These are phyloP conservation scores for Metschnikowia matae DNA, from an alignment of 805 yeast genomes.

Conservation along the genomic window DNA sequence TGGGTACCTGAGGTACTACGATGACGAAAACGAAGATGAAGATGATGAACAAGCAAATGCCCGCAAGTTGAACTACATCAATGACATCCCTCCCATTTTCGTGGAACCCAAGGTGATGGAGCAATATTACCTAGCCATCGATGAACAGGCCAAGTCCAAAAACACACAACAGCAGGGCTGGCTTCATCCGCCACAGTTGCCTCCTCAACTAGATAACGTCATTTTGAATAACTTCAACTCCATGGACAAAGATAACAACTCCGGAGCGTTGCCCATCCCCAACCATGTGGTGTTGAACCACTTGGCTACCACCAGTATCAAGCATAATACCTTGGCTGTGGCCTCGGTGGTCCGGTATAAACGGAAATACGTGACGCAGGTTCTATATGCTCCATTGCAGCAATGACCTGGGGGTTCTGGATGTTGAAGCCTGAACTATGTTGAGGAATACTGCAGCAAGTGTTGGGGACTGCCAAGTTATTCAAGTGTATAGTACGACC, in stretches of 20 bases:
- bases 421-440: too few relatives aligned
- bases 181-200: conserved; percentile 92
- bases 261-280: conserved; percentile 89
- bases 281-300: conserved; percentile 93
- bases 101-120: conserved; percentile 87
- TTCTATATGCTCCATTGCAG: conserved; percentile 72
- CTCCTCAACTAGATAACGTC: conserved; percentile 94
- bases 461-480: too few relatives aligned
- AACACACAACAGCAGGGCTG: conserved; percentile 55
- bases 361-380: conserved; percentile 86
- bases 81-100: conserved; percentile 76
- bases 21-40: conserved; percentile 38
- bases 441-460: too few relatives aligned
- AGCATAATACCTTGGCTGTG: conserved; percentile 89
- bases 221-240: conserved; percentile 69
- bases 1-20: conserved; percentile 75
- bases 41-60: conserved; percentile 4
- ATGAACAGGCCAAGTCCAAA: conserved; percentile 58
- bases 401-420: conserved; percentile 3
- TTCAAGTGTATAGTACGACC: too few relatives aligned
- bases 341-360: conserved; percentile 88
- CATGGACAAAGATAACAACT: conserved; percentile 67
- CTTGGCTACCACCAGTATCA: conserved; percentile 91
- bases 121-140: conserved; percentile 73
- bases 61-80: conserved; percentile 44